phyloP scores from a whole-genome alignment of 2,329 filamentous ascomycete genomes.

The Coniochaeta ligniaria region DNA sequence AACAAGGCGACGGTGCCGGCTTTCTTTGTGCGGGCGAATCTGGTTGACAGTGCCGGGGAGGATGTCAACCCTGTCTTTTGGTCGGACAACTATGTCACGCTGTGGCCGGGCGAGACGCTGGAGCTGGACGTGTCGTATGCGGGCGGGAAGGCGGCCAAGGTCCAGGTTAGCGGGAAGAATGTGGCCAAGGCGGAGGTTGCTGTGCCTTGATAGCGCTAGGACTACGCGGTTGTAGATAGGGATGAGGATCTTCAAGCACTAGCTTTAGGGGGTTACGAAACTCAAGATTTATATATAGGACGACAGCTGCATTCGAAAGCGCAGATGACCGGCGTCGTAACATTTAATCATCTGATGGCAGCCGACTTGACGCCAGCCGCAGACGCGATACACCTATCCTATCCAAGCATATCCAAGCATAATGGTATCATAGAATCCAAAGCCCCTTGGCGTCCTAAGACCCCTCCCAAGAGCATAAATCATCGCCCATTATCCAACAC shows the following conservation, averaged over 20 bases:
- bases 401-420: neutral
- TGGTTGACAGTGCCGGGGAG: slow-evolving; percentile 33
- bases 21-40: slow-evolving; percentile 46
- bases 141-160: slow-evolving; percentile 2
- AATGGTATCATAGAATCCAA: neutral
- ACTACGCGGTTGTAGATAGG: neutral
- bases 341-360: neutral
- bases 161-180: slow-evolving; percentile 13
- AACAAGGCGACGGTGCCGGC: slow-evolving; percentile 47
- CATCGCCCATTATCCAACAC: neutral
- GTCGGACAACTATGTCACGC: slow-evolving; percentile 57
- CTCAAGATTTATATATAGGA: too few species aligned
- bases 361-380: neutral
- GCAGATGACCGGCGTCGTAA: too few species aligned
- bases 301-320: too few species aligned
- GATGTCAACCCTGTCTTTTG: slow-evolving; percentile 47
- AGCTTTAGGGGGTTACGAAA: too few species aligned
- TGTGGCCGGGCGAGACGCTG: slow-evolving; percentile 49
- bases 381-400: neutral
- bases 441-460: neutral
- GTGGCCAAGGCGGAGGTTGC: slow-evolving; percentile 6
- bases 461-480: neutral
- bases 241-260: too few species aligned
- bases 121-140: slow-evolving; percentile 23
- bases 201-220: neutral